Conservation (phyloP, 257 asterid genomes). For the Solanum chmielewskii region DNA sequence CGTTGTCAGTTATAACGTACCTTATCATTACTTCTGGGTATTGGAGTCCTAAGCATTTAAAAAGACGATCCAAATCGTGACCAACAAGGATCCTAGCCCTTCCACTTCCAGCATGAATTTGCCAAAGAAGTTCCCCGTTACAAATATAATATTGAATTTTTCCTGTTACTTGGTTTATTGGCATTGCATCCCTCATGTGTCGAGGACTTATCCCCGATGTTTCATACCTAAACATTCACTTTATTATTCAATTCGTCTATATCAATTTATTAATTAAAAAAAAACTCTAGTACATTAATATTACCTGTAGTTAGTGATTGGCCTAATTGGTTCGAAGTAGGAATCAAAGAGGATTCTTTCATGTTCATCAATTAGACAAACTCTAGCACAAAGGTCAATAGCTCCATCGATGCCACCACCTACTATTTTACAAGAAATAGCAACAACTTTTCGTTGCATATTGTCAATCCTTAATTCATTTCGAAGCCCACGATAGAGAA, state of each 20-base stretch:
- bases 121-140: constrained; percentile 87
- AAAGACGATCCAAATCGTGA: constrained; percentile 68
- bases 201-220: constrained; percentile 71
- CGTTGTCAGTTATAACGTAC: constrained; percentile 14
- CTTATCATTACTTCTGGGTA: constrained; percentile 57
- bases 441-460: constrained; percentile 46
- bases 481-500: constrained; percentile 37
- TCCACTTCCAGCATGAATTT: constrained; percentile 64
- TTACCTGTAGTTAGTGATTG: constrained; percentile 76
- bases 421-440: constrained; percentile 87
- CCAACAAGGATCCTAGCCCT: constrained; percentile 77
- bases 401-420: constrained; percentile 92
- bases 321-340: constrained; percentile 59
- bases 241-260: background rate
- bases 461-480: constrained; percentile 51
- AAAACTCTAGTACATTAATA: background rate
- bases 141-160: constrained; percentile 77
- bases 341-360: constrained; percentile 62
- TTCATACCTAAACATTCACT: constrained; percentile 40
- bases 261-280: background rate
- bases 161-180: constrained; percentile 50
- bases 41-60: constrained; percentile 62
- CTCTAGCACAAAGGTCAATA: constrained; percentile 73
- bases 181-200: constrained; percentile 57
- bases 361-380: constrained; percentile 63